Evolutionary conservation across 2,329 filamentous ascomycete genomes (phyloP).

Genomic region (Colletotrichum kahawae): DNA sequence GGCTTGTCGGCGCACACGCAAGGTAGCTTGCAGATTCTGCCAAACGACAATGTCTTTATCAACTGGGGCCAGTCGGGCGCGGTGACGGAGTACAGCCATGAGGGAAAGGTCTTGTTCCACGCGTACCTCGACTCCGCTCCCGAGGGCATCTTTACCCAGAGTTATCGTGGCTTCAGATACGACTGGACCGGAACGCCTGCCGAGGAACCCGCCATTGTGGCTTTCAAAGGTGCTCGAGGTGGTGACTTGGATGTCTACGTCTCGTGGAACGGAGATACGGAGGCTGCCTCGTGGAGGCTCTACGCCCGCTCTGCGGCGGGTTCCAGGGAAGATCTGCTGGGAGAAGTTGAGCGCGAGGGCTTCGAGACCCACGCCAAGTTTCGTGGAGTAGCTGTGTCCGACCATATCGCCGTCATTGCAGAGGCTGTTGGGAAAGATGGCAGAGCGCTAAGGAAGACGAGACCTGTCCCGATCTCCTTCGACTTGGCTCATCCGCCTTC

Average conservation of each 20-base stretch:
- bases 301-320: accelerated
- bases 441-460: not conserved
- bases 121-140: not conserved
- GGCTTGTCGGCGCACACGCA: not conserved
- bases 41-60: not conserved
- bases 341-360: accelerated
- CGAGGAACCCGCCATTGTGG: not conserved
- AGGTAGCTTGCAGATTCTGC: not conserved
- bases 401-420: accelerated
- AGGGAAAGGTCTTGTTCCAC: not conserved
- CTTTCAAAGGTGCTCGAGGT: accelerated
- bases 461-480: not conserved
- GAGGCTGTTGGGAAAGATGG: not conserved
- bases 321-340: accelerated
- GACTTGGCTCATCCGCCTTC: not conserved
- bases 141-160: not conserved
- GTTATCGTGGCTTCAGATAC: not conserved
- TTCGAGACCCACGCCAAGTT: not conserved
- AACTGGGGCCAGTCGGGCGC: not conserved
- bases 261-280: not conserved
- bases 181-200: not conserved
- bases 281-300: not conserved
- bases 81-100: not conserved
- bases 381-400: accelerated
- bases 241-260: accelerated